A percentile compares a stretch with the other conserved stretches of the same genome.
Evolutionary conservation across 179 eudicot genomes (phyloP).

Genomic region (Spinacia oleracea): DNA sequence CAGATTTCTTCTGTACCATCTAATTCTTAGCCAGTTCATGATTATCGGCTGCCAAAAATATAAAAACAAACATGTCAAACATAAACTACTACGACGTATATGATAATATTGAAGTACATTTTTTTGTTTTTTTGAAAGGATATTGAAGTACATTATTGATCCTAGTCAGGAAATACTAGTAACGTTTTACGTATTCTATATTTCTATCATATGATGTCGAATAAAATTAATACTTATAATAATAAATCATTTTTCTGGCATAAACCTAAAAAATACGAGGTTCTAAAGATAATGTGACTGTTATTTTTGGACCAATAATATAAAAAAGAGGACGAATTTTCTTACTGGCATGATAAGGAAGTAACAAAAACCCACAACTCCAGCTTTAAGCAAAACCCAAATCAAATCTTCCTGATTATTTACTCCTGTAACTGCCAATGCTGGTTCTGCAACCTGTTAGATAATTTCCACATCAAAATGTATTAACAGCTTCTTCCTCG

Average conservation of each 20-base stretch:
- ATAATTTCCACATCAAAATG: background rate
- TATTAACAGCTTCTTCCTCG: background rate
- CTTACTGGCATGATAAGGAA: constrained; percentile 66
- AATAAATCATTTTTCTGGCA: too few relatives aligned
- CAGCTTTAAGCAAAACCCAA: constrained; percentile 44
- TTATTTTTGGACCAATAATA: too few relatives aligned
- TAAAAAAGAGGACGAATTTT: background rate
- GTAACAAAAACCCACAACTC: constrained; percentile 60
- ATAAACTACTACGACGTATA: background rate
- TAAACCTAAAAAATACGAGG: too few relatives aligned
- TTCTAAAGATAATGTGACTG: too few relatives aligned
- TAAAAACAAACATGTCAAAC: background rate
- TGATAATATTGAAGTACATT: background rate
- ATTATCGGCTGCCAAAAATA: constrained; percentile 61
- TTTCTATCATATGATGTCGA: too few relatives aligned
- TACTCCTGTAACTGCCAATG: constrained; percentile 69
- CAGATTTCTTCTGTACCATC: constrained; percentile 74
- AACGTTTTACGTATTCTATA: too few relatives aligned
- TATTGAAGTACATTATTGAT: too few relatives aligned
- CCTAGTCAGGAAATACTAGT: background rate
- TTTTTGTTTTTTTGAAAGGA: too few relatives aligned
- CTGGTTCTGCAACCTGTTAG: constrained; percentile 59
- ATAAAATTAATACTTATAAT: too few relatives aligned
- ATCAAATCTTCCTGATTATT: constrained; percentile 54
- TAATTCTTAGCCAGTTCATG: constrained; percentile 78